Evolutionary conservation across 768 basidiomycete species (phyloP).

Genomic region (Lenzites betulinus): DNA sequence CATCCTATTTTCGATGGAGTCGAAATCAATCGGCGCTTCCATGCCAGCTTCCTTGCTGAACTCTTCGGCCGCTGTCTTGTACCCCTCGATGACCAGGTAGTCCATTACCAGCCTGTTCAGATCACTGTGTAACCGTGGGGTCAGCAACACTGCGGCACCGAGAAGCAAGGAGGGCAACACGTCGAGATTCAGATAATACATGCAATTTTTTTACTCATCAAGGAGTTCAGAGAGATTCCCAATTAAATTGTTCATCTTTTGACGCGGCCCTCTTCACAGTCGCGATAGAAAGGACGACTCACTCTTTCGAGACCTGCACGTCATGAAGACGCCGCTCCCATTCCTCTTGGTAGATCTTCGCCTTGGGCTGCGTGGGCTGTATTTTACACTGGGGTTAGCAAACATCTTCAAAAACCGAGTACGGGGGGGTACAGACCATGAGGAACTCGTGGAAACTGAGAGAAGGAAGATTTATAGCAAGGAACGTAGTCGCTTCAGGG

Average conservation of each 20-base stretch:
- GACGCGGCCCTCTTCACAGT: constrained; percentile 19
- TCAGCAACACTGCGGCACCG: constrained; percentile 24
- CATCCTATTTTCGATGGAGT: constrained; percentile 92
- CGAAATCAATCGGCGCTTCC: constrained; percentile 77
- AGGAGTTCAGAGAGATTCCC: constrained; percentile 98
- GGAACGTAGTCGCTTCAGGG: constrained; percentile 38
- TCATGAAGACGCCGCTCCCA: constrained; percentile 86
- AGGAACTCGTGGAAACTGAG: constrained; percentile 22
- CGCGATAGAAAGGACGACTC: constrained; percentile 46
- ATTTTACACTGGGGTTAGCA: constrained; percentile 8
- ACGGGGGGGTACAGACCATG: constrained; percentile 28
- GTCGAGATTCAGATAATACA: constrained; percentile 81
- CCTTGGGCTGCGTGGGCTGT: constrained; percentile 50
- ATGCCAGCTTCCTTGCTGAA: constrained; percentile 89
- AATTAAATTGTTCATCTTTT: constrained; percentile 70
- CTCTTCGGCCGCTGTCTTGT: constrained; percentile 93
- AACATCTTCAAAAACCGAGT: background rate
- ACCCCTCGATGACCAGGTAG: constrained; percentile 97
- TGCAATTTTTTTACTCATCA: constrained; percentile 72
- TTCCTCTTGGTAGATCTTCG: constrained; percentile 71
- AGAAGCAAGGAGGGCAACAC: constrained; percentile 21
- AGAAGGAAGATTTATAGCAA: constrained; percentile 37
- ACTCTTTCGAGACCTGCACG: constrained; percentile 86
- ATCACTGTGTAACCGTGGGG: constrained; percentile 57
- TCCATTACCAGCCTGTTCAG: constrained; percentile 95